phyloP scores from a whole-genome alignment of 2,329 filamentous ascomycete species.

The Hysterium pulicare region DNA sequence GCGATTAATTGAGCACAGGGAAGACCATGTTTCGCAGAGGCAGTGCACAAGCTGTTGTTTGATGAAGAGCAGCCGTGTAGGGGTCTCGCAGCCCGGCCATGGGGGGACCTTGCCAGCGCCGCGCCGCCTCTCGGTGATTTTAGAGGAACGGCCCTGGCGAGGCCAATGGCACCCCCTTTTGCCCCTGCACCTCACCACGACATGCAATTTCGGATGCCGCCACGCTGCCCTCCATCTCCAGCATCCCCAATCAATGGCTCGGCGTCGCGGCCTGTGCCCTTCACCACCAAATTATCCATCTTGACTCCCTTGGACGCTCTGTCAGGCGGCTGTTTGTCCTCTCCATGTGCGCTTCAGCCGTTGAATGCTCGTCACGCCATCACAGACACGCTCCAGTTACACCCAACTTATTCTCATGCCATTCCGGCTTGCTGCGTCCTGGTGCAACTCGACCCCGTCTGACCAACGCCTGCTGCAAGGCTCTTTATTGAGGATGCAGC shows the following conservation, averaged over 20 bases:
- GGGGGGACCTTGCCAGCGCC: background rate
- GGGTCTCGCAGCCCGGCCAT: background rate
- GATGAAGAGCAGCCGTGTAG: constrained; percentile 20
- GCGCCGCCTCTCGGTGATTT: constrained; percentile 1
- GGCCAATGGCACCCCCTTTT: background rate
- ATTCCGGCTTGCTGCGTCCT: background rate
- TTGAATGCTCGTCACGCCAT: background rate
- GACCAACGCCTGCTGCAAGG: constrained; percentile 1
- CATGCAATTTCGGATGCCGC: background rate
- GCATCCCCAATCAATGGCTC: background rate
- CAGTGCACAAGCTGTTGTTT: constrained; percentile 9
- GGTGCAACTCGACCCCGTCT: constrained; percentile 1
- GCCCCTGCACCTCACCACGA: background rate
- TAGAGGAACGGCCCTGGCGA: background rate
- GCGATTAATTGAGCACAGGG: too few relatives aligned
- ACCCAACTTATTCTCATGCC: background rate
- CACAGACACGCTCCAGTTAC: background rate
- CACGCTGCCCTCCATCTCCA: too few relatives aligned
- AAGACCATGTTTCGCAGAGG: constrained; percentile 14
- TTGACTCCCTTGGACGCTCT: background rate
- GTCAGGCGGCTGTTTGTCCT: background rate
- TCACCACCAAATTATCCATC: background rate
- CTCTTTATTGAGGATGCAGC: constrained; percentile 6
- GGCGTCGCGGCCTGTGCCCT: too few relatives aligned
- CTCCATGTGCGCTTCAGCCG: background rate